Percentiles rank a stretch among this genome's conserved stretches.
Conservation (phyloP, 768 basidiomycete species). For the Rhizopogon vesiculosus region DNA sequence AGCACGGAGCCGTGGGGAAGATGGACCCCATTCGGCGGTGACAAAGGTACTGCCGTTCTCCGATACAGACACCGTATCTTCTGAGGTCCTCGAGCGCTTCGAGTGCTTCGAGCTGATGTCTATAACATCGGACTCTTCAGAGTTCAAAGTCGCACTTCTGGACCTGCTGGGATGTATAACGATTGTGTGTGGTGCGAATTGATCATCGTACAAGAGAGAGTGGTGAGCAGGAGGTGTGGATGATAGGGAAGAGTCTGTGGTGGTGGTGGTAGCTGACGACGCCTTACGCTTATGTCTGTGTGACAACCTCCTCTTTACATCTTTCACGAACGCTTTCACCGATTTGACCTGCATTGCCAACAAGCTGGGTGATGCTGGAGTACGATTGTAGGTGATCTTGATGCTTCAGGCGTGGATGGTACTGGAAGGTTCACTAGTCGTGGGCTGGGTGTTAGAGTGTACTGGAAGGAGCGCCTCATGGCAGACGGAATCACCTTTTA, state of each 20-base stretch:
- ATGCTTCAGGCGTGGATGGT: background rate
- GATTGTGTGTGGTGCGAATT: background rate
- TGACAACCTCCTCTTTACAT: slow-evolving; percentile 28
- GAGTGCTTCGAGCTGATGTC: slow-evolving; percentile 14
- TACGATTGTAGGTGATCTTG: background rate
- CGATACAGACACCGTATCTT: slow-evolving; percentile 4
- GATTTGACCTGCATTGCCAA: slow-evolving; percentile 26
- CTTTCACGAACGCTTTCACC: slow-evolving; percentile 25
- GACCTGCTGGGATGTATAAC: slow-evolving; percentile 8
- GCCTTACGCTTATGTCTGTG: slow-evolving; percentile 12
- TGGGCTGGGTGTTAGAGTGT: background rate
- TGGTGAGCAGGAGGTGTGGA: slow-evolving; percentile 6
- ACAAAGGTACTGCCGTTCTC: slow-evolving; percentile 19
- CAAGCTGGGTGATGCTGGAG: background rate
- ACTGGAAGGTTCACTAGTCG: background rate
- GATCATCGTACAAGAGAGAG: background rate
- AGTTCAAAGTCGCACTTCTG: background rate
- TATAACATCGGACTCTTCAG: slow-evolving; percentile 12
- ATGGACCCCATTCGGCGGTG: background rate
- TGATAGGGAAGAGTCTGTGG: slow-evolving; percentile 10
- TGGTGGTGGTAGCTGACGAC: slow-evolving; percentile 3
- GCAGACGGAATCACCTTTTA: background rate
- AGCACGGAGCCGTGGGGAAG: slow-evolving; percentile 4
- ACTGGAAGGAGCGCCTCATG: background rate
- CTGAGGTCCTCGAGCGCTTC: background rate